phyloP scores from a whole-genome alignment of 1,139 yeast genomes.

The Scheffersomyces parashehatae region DNA sequence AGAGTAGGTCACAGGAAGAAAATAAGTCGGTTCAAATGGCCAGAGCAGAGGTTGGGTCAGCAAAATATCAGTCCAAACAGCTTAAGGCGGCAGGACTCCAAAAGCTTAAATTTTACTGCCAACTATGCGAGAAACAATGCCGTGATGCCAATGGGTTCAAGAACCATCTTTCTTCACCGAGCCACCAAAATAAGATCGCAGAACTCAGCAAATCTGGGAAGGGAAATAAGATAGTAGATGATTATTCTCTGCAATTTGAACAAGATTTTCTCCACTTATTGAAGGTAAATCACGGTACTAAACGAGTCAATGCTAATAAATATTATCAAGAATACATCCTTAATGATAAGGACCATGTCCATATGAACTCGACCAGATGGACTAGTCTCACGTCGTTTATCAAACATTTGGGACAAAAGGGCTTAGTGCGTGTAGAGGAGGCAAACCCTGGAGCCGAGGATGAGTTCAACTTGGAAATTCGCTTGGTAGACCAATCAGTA shows the following conservation, averaged over 20 bases:
- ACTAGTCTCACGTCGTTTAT: slow-evolving; percentile 68
- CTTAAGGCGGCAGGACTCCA: slow-evolving; percentile 85
- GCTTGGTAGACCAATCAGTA: slow-evolving; percentile 24
- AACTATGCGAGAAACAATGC: slow-evolving; percentile 88
- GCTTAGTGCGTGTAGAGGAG: slow-evolving; percentile 55
- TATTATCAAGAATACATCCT: slow-evolving; percentile 86
- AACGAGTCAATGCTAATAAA: slow-evolving; percentile 73
- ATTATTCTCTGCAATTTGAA: slow-evolving; percentile 62
- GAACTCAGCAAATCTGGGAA: slow-evolving; percentile 39
- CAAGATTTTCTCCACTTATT: slow-evolving; percentile 66
- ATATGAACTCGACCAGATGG: slow-evolving; percentile 90
- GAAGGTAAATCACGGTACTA: slow-evolving; percentile 76
- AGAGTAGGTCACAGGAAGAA: not conserved
- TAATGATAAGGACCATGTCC: slow-evolving; percentile 77
- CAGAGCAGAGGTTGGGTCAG: slow-evolving; percentile 72
- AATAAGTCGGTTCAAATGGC: slow-evolving; percentile 14
- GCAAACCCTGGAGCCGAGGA: slow-evolving; percentile 40
- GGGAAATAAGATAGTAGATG: slow-evolving; percentile 48
- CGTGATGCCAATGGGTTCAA: slow-evolving; percentile 94
- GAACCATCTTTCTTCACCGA: slow-evolving; percentile 77
- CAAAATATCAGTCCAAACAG: slow-evolving; percentile 77
- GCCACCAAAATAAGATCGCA: slow-evolving; percentile 60
- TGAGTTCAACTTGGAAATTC: slow-evolving; percentile 39
- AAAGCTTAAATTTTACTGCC: slow-evolving; percentile 85
- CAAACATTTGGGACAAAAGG: slow-evolving; percentile 59